Evolutionary conservation across 139 green algal genomes (phyloP).

Genomic region (Chlamydomonas asymmetrica): DNA sequence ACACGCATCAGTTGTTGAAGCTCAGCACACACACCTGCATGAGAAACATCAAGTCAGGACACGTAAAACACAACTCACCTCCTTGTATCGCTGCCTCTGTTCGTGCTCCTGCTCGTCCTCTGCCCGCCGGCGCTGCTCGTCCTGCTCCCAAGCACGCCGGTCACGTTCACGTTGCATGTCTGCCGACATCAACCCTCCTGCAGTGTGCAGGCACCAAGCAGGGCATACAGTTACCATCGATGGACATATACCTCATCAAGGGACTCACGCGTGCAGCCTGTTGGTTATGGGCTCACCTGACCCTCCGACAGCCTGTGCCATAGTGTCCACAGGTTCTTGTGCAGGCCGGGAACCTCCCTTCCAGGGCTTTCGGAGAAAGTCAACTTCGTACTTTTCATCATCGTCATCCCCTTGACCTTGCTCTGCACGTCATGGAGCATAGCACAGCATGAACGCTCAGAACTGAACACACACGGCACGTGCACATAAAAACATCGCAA

Average conservation of each 20-base stretch:
- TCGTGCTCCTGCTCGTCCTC: constrained; percentile 35
- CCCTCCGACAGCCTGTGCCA: constrained; percentile 20
- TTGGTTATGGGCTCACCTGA: no score
- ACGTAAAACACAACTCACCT: constrained; percentile 16
- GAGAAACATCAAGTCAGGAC: not conserved
- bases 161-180: constrained; percentile 64
- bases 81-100: constrained; percentile 22
- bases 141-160: constrained; percentile 57
- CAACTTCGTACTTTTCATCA: constrained; percentile 76
- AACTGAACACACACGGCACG: not conserved
- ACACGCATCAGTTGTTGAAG: no score
- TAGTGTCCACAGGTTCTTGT: constrained; percentile 29
- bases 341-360: not conserved
- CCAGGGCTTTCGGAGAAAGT: constrained; percentile 65
- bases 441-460: not conserved
- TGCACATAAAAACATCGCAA: not conserved
- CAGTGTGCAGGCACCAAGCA: constrained; percentile 3
- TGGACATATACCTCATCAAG: no score
- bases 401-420: constrained; percentile 51
- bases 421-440: constrained; percentile 18
- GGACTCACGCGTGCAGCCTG: no score
- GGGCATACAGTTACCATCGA: not conserved
- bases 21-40: no score
- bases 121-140: constrained; percentile 36
- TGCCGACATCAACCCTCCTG: constrained; percentile 52